Evolutionary conservation across 1,139 yeast genomes (phyloP).

Genomic region (Pichia sp.): DNA sequence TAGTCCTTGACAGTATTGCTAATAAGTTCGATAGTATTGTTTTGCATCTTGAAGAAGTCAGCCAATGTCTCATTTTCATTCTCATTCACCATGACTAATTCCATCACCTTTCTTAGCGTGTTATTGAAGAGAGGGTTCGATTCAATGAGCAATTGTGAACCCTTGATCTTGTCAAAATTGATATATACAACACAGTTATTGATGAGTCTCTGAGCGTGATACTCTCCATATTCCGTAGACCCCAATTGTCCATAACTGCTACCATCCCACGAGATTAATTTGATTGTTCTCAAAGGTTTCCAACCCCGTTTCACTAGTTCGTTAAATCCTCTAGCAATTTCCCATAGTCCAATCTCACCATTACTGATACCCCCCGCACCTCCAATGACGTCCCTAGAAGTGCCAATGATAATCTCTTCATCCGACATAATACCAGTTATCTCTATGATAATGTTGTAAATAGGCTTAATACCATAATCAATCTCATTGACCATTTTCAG

Average conservation of each 20-base stretch:
- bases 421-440: conserved; percentile 42
- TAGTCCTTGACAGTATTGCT: conserved; percentile 34
- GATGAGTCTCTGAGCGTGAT: conserved; percentile 27
- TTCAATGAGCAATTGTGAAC: conserved; percentile 31
- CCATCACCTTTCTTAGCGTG: conserved; percentile 30
- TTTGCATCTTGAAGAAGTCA: conserved; percentile 29
- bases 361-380: conserved; percentile 41
- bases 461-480: conserved; percentile 30
- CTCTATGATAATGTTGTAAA: conserved; percentile 37
- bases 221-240: conserved; percentile 42
- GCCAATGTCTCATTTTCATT: conserved; percentile 23
- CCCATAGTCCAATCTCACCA: conserved; percentile 37
- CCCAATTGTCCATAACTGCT: conserved; percentile 40
- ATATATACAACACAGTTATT: conserved; percentile 36
- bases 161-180: conserved; percentile 40
- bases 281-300: conserved; percentile 49
- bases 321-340: conserved; percentile 37
- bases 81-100: conserved; percentile 28
- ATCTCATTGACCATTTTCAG: conserved; percentile 26
- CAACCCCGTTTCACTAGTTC: conserved; percentile 37
- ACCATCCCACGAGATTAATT: conserved; percentile 46
- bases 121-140: conserved; percentile 37
- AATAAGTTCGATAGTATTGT: conserved; percentile 25
- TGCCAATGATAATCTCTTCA: conserved; percentile 42
- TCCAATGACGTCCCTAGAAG: conserved; percentile 38